These are phyloP conservation scores for Betula pendula DNA, from an alignment of 306 rosid genomes.

Conservation along the genomic window DNA sequence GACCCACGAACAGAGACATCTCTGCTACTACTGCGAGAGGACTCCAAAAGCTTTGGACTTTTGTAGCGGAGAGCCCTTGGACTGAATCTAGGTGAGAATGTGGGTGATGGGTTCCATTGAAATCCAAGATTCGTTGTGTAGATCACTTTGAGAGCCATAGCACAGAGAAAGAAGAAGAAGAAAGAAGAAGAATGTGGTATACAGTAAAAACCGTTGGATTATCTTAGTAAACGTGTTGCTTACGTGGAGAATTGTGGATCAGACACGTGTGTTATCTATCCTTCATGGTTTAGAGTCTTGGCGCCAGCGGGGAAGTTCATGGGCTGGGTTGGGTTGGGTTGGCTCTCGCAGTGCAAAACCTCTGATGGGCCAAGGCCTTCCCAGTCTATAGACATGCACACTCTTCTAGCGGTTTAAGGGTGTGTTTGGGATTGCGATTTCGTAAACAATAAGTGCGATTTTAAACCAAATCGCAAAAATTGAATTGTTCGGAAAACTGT, in stretches of 20 bases:
- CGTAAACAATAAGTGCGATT: too few species aligned
- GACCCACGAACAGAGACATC: slow-evolving; percentile 23
- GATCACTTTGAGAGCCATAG: slow-evolving; percentile 36
- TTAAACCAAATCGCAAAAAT: too few species aligned
- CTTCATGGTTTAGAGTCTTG: neutral
- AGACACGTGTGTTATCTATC: slow-evolving; percentile 18
- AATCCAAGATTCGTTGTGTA: slow-evolving; percentile 14
- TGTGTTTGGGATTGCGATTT: too few species aligned
- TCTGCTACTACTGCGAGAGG: slow-evolving; percentile 20
- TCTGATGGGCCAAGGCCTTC: neutral
- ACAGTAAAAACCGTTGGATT: slow-evolving; percentile 9
- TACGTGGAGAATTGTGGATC: slow-evolving; percentile 19
- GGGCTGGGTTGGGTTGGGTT: neutral
- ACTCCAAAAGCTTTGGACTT: slow-evolving; percentile 25
- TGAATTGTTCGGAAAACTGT: too few species aligned
- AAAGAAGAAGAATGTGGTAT: neutral
- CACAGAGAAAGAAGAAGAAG: neutral
- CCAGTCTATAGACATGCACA: neutral
- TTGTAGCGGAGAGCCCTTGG: slow-evolving; percentile 19
- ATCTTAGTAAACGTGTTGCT: neutral
- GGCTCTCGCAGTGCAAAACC: too few species aligned
- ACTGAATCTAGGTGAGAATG: slow-evolving; percentile 9
- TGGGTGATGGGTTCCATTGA: slow-evolving; percentile 3
- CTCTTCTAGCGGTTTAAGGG: too few species aligned
- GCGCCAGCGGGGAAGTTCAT: neutral